These are phyloP conservation scores for maize (Zea mays) DNA, from an alignment of 176 grass and related monocot genomes.

Conservation along the genomic window Zm-B73-REFERENCE-NAM-5.0 NC_050104.1:22079501-22080000, in stretches of 20 bases:
- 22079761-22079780: slow-evolving; percentile 95
- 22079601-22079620: slow-evolving; percentile 8
- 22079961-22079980: not conserved
- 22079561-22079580: not conserved
- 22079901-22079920: slow-evolving; percentile 26
- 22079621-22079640: slow-evolving; percentile 57
- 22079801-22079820: slow-evolving; percentile 55
- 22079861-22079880: slow-evolving; percentile 1
- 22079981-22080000: not conserved
- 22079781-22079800: slow-evolving; percentile 81
- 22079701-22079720: slow-evolving; percentile 96
- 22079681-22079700: slow-evolving; percentile 93
- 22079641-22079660: slow-evolving; percentile 98
- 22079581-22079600: not conserved
- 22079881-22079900: slow-evolving; percentile 14
- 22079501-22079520: not conserved
- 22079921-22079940: not conserved
- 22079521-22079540: not conserved
- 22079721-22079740: slow-evolving; percentile 99
- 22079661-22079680: slow-evolving; percentile 98
- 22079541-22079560: slow-evolving; percentile 11
- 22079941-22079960: not conserved
- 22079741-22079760: slow-evolving; percentile 98
- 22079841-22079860: not conserved
- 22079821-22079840: not conserved